Evolutionary conservation across 345 rosid genomes (phyloP), one percentile per base, ranked within the genome.

Genomic region (Cardamine chenopodiifolia): DNA sequence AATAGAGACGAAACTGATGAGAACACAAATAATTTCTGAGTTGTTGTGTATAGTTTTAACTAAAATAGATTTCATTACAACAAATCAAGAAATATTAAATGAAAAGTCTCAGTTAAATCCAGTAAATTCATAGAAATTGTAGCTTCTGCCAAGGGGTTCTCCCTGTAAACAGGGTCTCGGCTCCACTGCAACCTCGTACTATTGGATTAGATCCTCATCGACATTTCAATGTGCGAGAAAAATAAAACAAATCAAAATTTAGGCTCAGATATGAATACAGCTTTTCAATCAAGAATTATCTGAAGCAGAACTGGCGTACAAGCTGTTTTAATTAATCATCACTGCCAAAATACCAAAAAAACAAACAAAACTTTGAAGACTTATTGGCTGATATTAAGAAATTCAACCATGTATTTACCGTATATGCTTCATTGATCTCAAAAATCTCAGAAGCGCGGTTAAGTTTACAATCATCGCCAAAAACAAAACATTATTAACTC

Each of bases 281-380:
- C 93, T 86, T 77, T 45, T 88, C 93, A 22, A 89, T 90, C 98
- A 93, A 67, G 90, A 84, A 84, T 83, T 79, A 49, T 93, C 97
- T 76, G 98, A 84, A 88, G 98, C 97, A 93, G 91, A 93, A 93
- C 97, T 89, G 97, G 93, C 96, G 67, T 86, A 56, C 60, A 85
- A 90, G 90, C 91, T 88, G 92, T 52, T 77, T 4, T 4, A 11
- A 11, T 47, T 42, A 28, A 49, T 82, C 91, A 9, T 83, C 93
- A 82, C 55, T n/a, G 86, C 90, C 86, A 15, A 49, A 29, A n/a
- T n/a, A n/a, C 2, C 3, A 5, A 40, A 17, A 2, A 26, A 4
- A 19, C 32, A 7, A n/a, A n/a, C n/a, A n/a, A n/a, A n/a, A 71
- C 11, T 18, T 58, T 19, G 3, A n/a, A 63, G 0, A 0, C 12